Evolutionary conservation across 2,329 filamentous ascomycete genomes (phyloP), one percentile per base, ranked within the genome.

Genomic region (Colletotrichum camelliae): DNA sequence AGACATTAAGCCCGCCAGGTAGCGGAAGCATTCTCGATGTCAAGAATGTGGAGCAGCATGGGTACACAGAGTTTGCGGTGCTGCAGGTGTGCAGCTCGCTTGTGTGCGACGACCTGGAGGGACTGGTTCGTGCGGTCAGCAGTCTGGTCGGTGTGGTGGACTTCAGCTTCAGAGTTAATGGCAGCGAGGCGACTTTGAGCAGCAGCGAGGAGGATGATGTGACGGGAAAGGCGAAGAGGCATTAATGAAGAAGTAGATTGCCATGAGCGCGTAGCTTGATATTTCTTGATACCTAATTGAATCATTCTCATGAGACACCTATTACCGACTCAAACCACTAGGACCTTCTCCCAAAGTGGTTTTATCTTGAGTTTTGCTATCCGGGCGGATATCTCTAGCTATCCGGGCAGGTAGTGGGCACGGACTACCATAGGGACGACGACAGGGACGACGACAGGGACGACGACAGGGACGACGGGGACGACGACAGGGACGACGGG

Each of bases 61-160:
- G 93, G 0, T 95, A 95, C 83, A 91, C 93, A 4, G 93, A 93
- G 68, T 96, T 95, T 84, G 93, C 94, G 0, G 93, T 95, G 10
- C 86, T 95, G 78, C 93, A 95, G 80, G 91, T 96, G 52, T 93
- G 92, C 77, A 93, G 91, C 70, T 88, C 90, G 70, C 91, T 94
- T 75, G 90, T 96, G 43, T 90, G 91, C 74, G 93, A 93, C 79
- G 94, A 96, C 83, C 83, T 96, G 52, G 89, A 91, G 77, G 89
- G 88, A 77, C 82, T 96, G 72, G 86, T 95, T 77, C 86, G 85
- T 82, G 87, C 88, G 33, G 91, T 96, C 1, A 93, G 89, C 80
- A 89, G 89, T 52, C 84, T 96, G 35, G 94, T 96, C 1, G 94
- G 94, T 1, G 93, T 95, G 77, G 88, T 95, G 27, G 94, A 96